These are phyloP conservation scores for Trichoderma aggressivum DNA, from an alignment of 2,329 filamentous ascomycete species.

Conservation along the genomic window DNA sequence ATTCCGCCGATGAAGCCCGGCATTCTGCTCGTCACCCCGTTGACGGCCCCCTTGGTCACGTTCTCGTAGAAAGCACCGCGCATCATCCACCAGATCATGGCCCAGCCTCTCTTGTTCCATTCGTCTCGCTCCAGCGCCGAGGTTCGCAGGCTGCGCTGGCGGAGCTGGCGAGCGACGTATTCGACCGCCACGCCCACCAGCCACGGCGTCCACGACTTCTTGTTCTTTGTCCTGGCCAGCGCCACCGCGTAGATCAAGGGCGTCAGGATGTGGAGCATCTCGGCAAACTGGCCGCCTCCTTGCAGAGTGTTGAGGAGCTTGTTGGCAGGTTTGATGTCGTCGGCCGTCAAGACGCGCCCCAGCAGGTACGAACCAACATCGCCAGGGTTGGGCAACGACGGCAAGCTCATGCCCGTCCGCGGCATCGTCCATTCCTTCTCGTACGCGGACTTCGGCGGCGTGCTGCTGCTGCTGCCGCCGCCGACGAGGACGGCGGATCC, in stretches of 20 bases:
- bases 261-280: conserved; percentile 86
- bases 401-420: conserved; percentile 82
- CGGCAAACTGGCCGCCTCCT: conserved; percentile 71
- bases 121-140: conserved; percentile 89
- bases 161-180: conserved; percentile 80
- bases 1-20: conserved; percentile 80
- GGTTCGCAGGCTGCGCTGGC: conserved; percentile 70
- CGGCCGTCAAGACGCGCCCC: conserved; percentile 85
- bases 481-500: conserved; percentile 17
- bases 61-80: conserved; percentile 96
- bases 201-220: conserved; percentile 89
- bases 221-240: conserved; percentile 68
- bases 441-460: conserved; percentile 35
- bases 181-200: conserved; percentile 80
- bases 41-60: conserved; percentile 72
- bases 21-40: conserved; percentile 70
- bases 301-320: conserved; percentile 80
- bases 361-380: conserved; percentile 87
- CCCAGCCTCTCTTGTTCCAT: conserved; percentile 82
- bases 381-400: conserved; percentile 72
- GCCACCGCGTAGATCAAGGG: conserved; percentile 84
- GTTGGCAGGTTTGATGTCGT: conserved; percentile 91
- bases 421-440: conserved; percentile 82
- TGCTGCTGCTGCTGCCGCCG: too few relatives aligned
- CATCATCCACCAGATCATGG: conserved; percentile 94